phyloP scores from a whole-genome alignment of 345 rosid genomes.

The Cardamine resedifolia region DNA sequence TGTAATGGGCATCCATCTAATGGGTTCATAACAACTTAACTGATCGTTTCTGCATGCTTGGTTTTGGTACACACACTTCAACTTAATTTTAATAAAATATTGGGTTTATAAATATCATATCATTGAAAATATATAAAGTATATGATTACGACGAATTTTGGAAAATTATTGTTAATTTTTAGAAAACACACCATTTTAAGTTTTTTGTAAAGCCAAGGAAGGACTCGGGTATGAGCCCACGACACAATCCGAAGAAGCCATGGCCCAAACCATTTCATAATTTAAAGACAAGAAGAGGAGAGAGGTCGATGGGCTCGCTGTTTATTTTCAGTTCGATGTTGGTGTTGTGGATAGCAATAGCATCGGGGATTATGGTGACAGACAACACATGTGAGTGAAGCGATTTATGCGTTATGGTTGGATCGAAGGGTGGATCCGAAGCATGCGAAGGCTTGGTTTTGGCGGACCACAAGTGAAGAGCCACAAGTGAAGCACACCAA shows the following conservation, averaged over 20 bases:
- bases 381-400: constrained; percentile 27
- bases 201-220: no score
- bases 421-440: constrained; percentile 30
- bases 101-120: no score
- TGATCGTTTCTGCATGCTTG: no score
- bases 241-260: constrained; percentile 25
- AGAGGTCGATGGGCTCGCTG: constrained; percentile 29
- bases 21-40: no score
- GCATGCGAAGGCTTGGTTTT: constrained; percentile 36
- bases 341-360: constrained; percentile 10
- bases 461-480: no score
- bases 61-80: no score
- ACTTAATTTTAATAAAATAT: no score
- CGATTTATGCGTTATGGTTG: constrained; percentile 26
- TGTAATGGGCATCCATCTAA: no score
- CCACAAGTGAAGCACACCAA: constrained; percentile 13
- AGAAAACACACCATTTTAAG: no score
- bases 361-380: constrained; percentile 21
- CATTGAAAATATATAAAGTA: no score
- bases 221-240: constrained; percentile 28
- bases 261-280: constrained; percentile 28
- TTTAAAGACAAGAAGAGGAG: constrained; percentile 32
- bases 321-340: constrained; percentile 20
- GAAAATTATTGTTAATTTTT: no score
- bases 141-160: no score